Evolutionary conservation across 805 yeast genomes (phyloP), one percentile per base, ranked within the genome.

Genomic region (Phaffomyces thermotolerans): DNA sequence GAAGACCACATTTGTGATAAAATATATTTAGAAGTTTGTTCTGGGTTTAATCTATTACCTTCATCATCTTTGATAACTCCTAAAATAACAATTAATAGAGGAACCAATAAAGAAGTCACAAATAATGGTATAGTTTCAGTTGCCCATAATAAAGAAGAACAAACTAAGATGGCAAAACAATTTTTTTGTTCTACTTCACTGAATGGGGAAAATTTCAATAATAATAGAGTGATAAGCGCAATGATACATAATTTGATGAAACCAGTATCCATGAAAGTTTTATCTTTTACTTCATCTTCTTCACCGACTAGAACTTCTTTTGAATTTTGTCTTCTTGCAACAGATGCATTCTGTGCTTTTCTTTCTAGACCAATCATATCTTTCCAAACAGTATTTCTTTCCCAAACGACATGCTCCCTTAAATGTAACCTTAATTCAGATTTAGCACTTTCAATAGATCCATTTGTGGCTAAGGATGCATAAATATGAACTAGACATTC

Each of bases 311-410:
- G 32, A 51, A 44, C 46, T 34, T 49, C 52, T 44, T 49, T 58
- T 8, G 53, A 40, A 27, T 49, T 41, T 4, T 45, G 52, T 51
- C 53, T 52, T 62, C 54, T 61, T 30, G 63, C 66, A 24, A 73
- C 62, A 39, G 64, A 67, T 50, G 90, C 89, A 18, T 87, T 88
- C 54, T 89, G 91, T 1, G 90, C 71, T 55, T 85, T 85, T 52
- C 96, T 75, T 60, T 90, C 96, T 54, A 90, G 65, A 20, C 93
- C 91, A 59, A 91, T 83, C 83, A 91, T 81, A 63, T 91, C 97
- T 59, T 93, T 81, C 99, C 99, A 91, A 25, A 91, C 97, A 0
- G 97, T 91, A 61, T 89, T 89, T 62, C 99, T 76, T 65, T 91
- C 98, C 95, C 96, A 91, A 17, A 90, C 96, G 31, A 91, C 85